Evolutionary conservation across 2,329 filamentous ascomycete species (phyloP), one percentile per base, ranked within the genome.

Genomic region (Purpureocillium takamizusanense): DNA sequence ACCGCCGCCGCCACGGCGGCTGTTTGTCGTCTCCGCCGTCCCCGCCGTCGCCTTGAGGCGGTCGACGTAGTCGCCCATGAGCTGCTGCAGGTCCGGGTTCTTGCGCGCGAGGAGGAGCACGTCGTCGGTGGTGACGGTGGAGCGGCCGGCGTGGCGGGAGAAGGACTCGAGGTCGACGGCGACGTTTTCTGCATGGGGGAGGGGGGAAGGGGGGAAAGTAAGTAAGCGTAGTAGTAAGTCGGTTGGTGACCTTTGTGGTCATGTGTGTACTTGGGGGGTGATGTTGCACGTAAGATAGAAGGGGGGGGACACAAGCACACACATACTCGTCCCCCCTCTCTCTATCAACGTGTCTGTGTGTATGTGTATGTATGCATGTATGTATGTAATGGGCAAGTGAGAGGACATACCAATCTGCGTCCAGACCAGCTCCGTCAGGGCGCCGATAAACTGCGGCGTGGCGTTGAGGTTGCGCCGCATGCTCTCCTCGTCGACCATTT

Each of bases 361-460:
- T n/a, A n/a, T n/a, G n/a, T n/a, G n/a, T n/a, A n/a, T n/a, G n/a
- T n/a, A n/a, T n/a, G n/a, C n/a, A n/a, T n/a, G n/a, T n/a, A n/a
- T n/a, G n/a, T n/a, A 3, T 14, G 17, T 14, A 34, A 18, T 32
- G 14, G 12, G 12, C 15, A 13, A 23, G 21, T 12, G 10, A 15
- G 14, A 29, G 25, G 16, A 37, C 40, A 2, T 40, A 90, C 87
- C 84, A 37, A 95, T 83, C 49, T 94, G 88, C 1, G 80, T 75
- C 79, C 86, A 95, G 7, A 90, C 83, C 60, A 94, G 76, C 59
- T 95, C 88, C 1, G 86, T 92, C 54, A 94, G 60, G 0, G 83
- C 83, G 8, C 83, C 87, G 49, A 94, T 94, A 59, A 94, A 95
- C 54, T 94, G 87, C 2, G 86, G 86, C 18, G 90, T 95, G 7